A percentile compares a stretch with the other conserved stretches of the same genome.
phyloP scores from a whole-genome alignment of 768 basidiomycete species.

The Russula abietina region DNA sequence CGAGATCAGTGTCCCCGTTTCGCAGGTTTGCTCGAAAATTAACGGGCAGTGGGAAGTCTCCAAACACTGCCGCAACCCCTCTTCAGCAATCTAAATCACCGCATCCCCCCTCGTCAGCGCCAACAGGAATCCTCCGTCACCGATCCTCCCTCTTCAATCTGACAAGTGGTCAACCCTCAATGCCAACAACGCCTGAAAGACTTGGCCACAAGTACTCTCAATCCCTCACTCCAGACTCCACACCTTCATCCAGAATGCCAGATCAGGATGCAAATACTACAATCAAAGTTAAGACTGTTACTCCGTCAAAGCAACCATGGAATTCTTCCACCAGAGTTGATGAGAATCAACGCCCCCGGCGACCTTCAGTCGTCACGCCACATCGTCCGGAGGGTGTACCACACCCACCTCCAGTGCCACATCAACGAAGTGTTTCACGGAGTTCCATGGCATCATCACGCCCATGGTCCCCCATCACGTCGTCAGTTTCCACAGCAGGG shows the following conservation, averaged over 20 bases:
- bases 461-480: constrained; percentile 24
- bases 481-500: constrained; percentile 26
- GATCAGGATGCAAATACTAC: constrained; percentile 36
- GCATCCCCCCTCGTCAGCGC: constrained; percentile 51
- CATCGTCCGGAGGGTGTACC: constrained; percentile 16
- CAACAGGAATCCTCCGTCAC: constrained; percentile 46
- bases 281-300: constrained; percentile 32
- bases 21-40: constrained; percentile 71
- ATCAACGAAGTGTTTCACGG: constrained; percentile 23
- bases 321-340: constrained; percentile 78
- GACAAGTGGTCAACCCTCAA: constrained; percentile 36
- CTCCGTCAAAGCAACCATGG: constrained; percentile 44
- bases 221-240: constrained; percentile 66
- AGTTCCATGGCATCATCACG: constrained; percentile 26
- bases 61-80: constrained; percentile 37
- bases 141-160: constrained; percentile 60
- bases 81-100: constrained; percentile 40
- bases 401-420: constrained; percentile 4
- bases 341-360: constrained; percentile 49
- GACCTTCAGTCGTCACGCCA: constrained; percentile 39
- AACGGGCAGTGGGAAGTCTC: constrained; percentile 40
- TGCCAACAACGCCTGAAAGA: constrained; percentile 51
- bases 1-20: constrained; percentile 75
- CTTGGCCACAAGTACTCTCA: constrained; percentile 62
- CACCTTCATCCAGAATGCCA: constrained; percentile 42